Base-by-base conservation (phyloP, 75 land plant species). In the Pinus taeda region DNA sequence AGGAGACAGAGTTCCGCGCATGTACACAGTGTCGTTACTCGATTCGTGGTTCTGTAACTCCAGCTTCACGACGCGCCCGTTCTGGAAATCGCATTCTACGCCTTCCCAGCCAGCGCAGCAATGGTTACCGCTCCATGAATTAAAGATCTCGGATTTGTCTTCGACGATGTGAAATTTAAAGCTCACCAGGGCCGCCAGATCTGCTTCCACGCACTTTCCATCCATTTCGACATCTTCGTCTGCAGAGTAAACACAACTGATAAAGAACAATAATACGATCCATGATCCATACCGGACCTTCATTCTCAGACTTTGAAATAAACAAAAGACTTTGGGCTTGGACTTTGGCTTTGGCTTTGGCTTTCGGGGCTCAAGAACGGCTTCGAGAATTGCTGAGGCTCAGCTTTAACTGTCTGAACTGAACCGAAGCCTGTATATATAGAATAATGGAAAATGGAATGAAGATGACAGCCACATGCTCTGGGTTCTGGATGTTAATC, bases 31-130 rank as follows among this genome's bases (percentile, higher is more conserved):
- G 15, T 57, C 76, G 13, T 76, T 78, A 24, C 60, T 71, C 9
- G 56, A 78, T 0, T 57, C 73, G 36, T 75, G 81, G 1, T 83
- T 82, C 42, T 86, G 85, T 36, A 90, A 71, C 39, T 79, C 74
- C 76, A 90, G 30, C 39, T 63, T 59, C 57, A 56, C 83, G 17
- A 90, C 93, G 55, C 90, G 82, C 20, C 86, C 90, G 0, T 84
- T 87, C 4, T 74, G 58, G 20, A 82, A 75, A 76, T 83, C 58
- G 73, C 93, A 90, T 24, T 80, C 60, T 4, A 90, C 74, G 72
- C 88, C 93, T 57, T 88, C 93, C 93, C 93, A 90, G 29, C 69
- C 88, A 0, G 83, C 92, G 69, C 93, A 90, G 72, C 93, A 90
- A 58, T 88, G 82, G 1, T 18, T 64, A 7, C 88, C 88, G 5